These are phyloP conservation scores for Arabis hirsuta DNA, from an alignment of 345 rosid species.

Conservation along the genomic window DNA sequence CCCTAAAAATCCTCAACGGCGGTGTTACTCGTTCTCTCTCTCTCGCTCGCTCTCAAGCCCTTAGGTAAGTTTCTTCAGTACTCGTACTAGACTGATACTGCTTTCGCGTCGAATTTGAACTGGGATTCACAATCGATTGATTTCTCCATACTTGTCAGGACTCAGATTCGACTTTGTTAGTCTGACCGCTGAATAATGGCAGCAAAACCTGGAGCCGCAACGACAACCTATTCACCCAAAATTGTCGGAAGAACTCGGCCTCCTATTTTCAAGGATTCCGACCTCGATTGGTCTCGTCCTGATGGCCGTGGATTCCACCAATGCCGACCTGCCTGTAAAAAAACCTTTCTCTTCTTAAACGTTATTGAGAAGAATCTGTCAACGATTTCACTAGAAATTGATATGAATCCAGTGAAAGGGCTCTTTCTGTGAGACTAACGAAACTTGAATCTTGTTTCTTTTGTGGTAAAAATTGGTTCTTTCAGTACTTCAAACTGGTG, in stretches of 20 bases:
- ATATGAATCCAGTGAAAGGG: not conserved
- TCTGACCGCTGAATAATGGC: constrained; percentile 47
- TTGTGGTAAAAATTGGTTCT: not conserved
- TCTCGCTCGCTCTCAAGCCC: constrained; percentile 5
- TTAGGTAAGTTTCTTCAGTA: constrained; percentile 20
- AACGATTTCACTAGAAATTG: not conserved
- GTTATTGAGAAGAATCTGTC: not conserved
- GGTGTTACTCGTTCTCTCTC: constrained; percentile 15
- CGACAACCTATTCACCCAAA: constrained; percentile 74
- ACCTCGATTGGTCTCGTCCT: constrained; percentile 86
- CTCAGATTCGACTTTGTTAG: constrained; percentile 8
- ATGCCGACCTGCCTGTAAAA: constrained; percentile 89
- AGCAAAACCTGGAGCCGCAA: constrained; percentile 51
- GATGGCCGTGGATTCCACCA: constrained; percentile 90
- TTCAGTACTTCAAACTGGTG: constrained; percentile 81
- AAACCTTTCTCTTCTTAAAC: constrained; percentile 6
- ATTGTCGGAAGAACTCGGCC: constrained; percentile 49
- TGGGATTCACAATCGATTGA: not conserved
- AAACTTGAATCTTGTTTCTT: not conserved
- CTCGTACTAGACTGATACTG: not conserved
- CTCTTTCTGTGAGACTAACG: constrained; percentile 2
- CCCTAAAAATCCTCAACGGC: constrained; percentile 35
- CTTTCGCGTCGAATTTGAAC: not conserved
- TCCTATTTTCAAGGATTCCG: constrained; percentile 55
- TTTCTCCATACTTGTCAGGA: not conserved